Percentiles rank a stretch among this genome's conserved stretches.
Evolutionary conservation across 257 asterid genomes (phyloP).

Genomic region (Eucommia ulmoides): DNA sequence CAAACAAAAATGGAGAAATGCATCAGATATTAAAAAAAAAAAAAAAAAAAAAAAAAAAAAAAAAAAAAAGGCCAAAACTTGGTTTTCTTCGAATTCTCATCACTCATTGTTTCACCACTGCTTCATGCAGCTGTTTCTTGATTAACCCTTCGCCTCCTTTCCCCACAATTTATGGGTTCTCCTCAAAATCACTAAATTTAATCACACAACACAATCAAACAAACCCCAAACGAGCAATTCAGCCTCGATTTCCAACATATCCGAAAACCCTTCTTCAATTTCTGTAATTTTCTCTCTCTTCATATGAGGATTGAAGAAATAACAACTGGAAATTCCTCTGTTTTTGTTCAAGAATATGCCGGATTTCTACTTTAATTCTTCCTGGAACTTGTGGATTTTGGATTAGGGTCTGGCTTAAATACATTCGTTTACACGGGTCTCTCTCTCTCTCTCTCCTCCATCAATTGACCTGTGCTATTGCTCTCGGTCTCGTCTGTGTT

Average conservation of each 20-base stretch:
- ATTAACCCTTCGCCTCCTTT: slow-evolving; percentile 15
- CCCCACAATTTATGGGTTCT: slow-evolving; percentile 20
- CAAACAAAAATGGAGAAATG: slow-evolving; percentile 15
- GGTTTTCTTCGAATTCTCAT: slow-evolving; percentile 71
- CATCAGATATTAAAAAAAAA: slow-evolving; percentile 4
- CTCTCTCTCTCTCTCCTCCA: too few species aligned
- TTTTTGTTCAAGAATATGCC: slow-evolving; percentile 12
- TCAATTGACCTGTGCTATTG: too few species aligned
- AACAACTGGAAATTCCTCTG: slow-evolving; percentile 25
- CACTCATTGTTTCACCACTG: slow-evolving; percentile 64
- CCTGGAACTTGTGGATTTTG: too few species aligned
- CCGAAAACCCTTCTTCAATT: slow-evolving; percentile 8
- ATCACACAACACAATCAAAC: slow-evolving; percentile 5
- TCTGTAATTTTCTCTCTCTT: slow-evolving; percentile 10
- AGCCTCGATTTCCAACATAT: slow-evolving; percentile 8
- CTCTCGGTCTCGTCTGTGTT: too few species aligned
- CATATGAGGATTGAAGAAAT: slow-evolving; percentile 12
- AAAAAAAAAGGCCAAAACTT: slow-evolving; percentile 46
- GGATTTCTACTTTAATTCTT: too few species aligned
- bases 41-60: too few species aligned
- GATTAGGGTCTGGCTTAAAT: too few species aligned
- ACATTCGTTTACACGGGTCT: too few species aligned
- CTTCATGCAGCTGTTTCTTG: slow-evolving; percentile 50
- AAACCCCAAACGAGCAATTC: slow-evolving; percentile 3
- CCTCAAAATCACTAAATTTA: slow-evolving; percentile 5